Base-by-base conservation (phyloP, 805 yeast genomes). In the Kodamaea nitidulidarum region DNA sequence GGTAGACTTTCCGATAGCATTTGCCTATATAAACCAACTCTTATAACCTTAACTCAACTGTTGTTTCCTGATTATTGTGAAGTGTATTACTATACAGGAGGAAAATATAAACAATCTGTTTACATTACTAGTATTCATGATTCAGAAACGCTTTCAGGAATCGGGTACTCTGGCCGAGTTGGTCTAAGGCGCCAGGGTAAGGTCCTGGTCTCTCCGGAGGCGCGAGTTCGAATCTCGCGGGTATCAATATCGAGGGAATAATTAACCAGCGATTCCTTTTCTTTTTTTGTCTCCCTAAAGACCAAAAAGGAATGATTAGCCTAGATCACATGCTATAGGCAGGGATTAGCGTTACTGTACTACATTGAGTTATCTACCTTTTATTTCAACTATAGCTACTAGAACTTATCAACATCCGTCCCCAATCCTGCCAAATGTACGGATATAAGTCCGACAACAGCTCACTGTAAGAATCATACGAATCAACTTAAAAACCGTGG, bases 401-500 rank as follows among this genome's bases (percentile, higher is more conserved):
- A 30, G 32, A 30, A 30, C 32, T 30, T 27, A 20, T 30, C 32
- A 27, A 30, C 32, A 30, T 30, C 16, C 32, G 32, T 30, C 32
- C 32, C 16, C 32, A 30, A 30, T 30, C 11, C 32, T 30, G 32
- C 32, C 32, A 30, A 30, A 16, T 16, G 21, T 15, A 17, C 21
- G 20, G 32, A 17, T 7, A 10, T n/a, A 6, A 15, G 4, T 14
- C 31, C 31, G 16, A 10, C 32, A 30, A 30, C 32, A 30, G 12
- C 21, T 15, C 21, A 30, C 32, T 30, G 32, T 30, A 16, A 30
- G 15, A 30, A 14, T 14, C 6, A 30, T 26, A 25, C 38, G 14
- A 14, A 16, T 15, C 10, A 14, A 32, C 41, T 75, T 75, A 93
- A 76, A 91, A 91, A 72, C 98, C 98, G 72, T 91, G 98, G 65